Evolutionary conservation across 2,329 filamentous ascomycete species (phyloP).

Genomic region (Fusarium solani-melongenae): DNA sequence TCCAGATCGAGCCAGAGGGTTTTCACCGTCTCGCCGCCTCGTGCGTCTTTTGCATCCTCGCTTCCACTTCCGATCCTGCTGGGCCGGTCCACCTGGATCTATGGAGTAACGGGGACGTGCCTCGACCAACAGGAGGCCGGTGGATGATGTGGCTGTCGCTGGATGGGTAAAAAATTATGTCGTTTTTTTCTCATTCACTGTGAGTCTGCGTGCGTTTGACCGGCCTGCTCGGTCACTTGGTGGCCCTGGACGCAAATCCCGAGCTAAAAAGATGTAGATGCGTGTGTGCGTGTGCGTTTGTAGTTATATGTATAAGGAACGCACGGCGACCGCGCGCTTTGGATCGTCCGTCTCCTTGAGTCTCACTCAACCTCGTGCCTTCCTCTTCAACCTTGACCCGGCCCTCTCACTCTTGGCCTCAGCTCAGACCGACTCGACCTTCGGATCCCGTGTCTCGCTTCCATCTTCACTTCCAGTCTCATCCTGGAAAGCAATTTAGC

Average conservation of each 20-base stretch:
- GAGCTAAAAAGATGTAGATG: conserved; percentile 1
- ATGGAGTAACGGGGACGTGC: conserved; percentile 30
- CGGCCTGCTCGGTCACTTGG: conserved; percentile 19
- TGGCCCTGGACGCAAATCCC: background rate
- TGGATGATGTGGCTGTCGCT: conserved; percentile 45
- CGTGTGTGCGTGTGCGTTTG: background rate
- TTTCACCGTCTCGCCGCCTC: conserved; percentile 34
- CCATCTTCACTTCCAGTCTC: background rate
- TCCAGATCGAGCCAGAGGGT: conserved; percentile 32
- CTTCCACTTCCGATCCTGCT: conserved; percentile 8
- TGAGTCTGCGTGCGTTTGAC: conserved; percentile 14
- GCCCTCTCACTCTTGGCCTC: background rate
- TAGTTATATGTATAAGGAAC: conserved; percentile 36
- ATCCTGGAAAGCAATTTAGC: conserved; percentile 12
- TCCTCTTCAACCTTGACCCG: conserved; percentile 12
- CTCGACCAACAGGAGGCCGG: conserved; percentile 33
- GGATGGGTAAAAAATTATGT: conserved; percentile 37
- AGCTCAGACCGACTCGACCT: background rate
- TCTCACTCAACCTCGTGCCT: conserved; percentile 6
- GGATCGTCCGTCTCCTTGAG: conserved; percentile 14
- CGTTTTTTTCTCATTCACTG: conserved; percentile 26
- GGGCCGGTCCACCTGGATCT: conserved; percentile 7
- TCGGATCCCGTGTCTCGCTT: conserved; percentile 7
- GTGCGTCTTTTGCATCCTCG: conserved; percentile 23
- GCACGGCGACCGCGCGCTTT: conserved; percentile 21